Evolutionary conservation across 2,329 filamentous ascomycete genomes (phyloP).

Genomic region (Stagonosporopsis rhizophila): DNA sequence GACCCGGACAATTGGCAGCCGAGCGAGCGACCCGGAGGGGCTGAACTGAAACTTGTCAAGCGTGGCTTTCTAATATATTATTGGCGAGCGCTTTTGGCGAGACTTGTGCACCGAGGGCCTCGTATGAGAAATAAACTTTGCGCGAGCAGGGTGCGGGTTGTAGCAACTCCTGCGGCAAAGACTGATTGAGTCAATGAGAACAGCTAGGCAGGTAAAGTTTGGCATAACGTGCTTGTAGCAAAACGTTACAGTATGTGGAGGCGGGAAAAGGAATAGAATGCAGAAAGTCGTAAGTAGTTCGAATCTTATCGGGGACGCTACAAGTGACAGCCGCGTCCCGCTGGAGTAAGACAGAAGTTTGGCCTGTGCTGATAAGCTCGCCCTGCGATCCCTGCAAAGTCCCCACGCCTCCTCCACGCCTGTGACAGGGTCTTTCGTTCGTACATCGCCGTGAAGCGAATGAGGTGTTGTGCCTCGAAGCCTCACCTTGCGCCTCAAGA

Average conservation of each 20-base stretch:
- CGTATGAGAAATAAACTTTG: conserved; percentile 1
- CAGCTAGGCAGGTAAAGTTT: neutral
- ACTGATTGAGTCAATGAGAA: neutral
- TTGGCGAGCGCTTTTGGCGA: conserved; percentile 8
- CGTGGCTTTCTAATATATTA: neutral
- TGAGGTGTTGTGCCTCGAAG: neutral
- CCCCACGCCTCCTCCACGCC: conserved; percentile 23
- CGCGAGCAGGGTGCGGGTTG: conserved; percentile 8
- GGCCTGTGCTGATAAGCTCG: conserved; percentile 25
- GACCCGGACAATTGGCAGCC: conserved; percentile 16
- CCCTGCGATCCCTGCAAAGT: conserved; percentile 16
- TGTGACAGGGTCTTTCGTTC: conserved; percentile 6
- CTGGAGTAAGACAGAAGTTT: conserved; percentile 6
- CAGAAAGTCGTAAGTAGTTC: conserved; percentile 2
- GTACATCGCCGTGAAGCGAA: conserved; percentile 3
- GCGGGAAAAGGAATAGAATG: conserved; percentile 9
- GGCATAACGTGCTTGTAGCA: conserved; percentile 12
- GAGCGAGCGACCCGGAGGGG: conserved; percentile 13
- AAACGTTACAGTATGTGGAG: conserved; percentile 15
- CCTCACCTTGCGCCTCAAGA: conserved; percentile 3
- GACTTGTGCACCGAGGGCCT: neutral
- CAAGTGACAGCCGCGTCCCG: conserved; percentile 14
- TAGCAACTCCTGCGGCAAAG: neutral
- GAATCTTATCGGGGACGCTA: conserved; percentile 13
- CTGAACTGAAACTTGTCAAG: conserved; percentile 6